Conservation (phyloP, 257 asterid species). For the Solanum bulbocastanum region DNA sequence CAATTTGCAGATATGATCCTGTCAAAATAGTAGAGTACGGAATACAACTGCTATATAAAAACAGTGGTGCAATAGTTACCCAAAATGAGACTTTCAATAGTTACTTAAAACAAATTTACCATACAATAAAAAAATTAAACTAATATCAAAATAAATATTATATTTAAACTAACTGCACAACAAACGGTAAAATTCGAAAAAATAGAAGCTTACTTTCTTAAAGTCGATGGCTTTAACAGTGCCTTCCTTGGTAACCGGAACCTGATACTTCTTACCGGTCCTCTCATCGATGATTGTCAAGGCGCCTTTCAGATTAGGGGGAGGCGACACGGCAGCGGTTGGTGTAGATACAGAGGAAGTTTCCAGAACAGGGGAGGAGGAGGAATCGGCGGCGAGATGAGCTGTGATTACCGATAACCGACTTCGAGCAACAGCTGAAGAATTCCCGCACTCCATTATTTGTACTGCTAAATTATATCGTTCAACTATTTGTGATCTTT, state of each 20-base stretch:
- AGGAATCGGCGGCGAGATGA: constrained; percentile 40
- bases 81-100: too few relatives aligned
- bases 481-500: background rate
- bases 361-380: constrained; percentile 18
- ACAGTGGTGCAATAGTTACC: too few relatives aligned
- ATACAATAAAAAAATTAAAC: too few relatives aligned
- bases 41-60: too few relatives aligned
- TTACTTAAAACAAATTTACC: too few relatives aligned
- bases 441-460: constrained; percentile 38
- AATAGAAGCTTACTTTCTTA: constrained; percentile 42
- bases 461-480: background rate
- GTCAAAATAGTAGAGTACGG: too few relatives aligned
- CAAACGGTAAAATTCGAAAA: background rate
- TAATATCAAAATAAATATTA: background rate
- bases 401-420: constrained; percentile 84
- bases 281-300: constrained; percentile 68
- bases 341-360: constrained; percentile 26
- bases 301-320: constrained; percentile 50
- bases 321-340: constrained; percentile 39
- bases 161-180: background rate
- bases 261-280: constrained; percentile 67
- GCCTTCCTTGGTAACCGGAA: constrained; percentile 81
- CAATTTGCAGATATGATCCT: too few relatives aligned
- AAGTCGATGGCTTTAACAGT: constrained; percentile 81
- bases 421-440: constrained; percentile 49